Evolutionary conservation across 768 basidiomycete genomes (phyloP).

Genomic region (Arthromyces matolae): DNA sequence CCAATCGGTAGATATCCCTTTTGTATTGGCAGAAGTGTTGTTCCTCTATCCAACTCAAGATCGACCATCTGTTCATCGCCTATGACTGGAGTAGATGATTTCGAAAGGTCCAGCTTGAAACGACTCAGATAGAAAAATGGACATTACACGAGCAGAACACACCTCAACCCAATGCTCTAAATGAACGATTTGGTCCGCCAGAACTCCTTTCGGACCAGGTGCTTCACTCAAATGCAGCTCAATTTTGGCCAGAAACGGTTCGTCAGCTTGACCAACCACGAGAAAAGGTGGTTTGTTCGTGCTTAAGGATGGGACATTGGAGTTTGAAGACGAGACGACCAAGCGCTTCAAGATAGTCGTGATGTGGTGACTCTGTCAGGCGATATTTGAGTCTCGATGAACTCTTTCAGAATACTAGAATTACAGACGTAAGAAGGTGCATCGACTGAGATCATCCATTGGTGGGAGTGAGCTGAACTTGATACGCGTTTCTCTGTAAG

Average conservation of each 20-base stretch:
- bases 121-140: not conserved
- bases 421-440: slow-evolving; percentile 47
- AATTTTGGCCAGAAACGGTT: slow-evolving; percentile 45
- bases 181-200: slow-evolving; percentile 30
- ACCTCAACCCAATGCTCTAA: slow-evolving; percentile 59
- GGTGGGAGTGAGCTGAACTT: slow-evolving; percentile 35
- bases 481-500: slow-evolving; percentile 27
- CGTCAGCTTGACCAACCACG: slow-evolving; percentile 37
- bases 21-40: slow-evolving; percentile 33
- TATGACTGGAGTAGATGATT: slow-evolving; percentile 26
- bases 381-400: slow-evolving; percentile 8
- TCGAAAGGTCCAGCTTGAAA: slow-evolving; percentile 39
- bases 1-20: slow-evolving; percentile 29
- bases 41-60: slow-evolving; percentile 47
- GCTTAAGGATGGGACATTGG: slow-evolving; percentile 12
- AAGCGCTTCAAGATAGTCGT: slow-evolving; percentile 41
- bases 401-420: not conserved
- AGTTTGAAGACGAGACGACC: slow-evolving; percentile 28
- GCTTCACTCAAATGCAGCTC: slow-evolving; percentile 42
- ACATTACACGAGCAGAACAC: slow-evolving; percentile 8
- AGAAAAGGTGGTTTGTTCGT: slow-evolving; percentile 41
- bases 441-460: slow-evolving; percentile 55
- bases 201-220: slow-evolving; percentile 16
- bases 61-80: slow-evolving; percentile 54
- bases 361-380: slow-evolving; percentile 36